These are phyloP conservation scores for Gnaphalium uliginosum DNA, from an alignment of 129 eudicot species.

Conservation along the genomic window DNA sequence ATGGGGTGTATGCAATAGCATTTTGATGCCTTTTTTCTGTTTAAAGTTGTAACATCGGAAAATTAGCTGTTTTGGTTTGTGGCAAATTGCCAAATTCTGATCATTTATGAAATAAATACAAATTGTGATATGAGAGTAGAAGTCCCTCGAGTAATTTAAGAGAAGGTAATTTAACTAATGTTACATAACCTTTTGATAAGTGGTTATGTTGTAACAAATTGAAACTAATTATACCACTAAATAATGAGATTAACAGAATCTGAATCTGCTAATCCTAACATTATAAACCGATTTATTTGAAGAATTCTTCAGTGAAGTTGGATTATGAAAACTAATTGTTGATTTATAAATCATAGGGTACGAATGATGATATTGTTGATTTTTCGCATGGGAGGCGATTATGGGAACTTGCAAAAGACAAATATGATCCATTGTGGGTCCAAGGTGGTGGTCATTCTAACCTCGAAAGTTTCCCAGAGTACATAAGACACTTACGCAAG, in stretches of 20 bases:
- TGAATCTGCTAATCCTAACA: neutral
- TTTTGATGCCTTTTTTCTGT: neutral
- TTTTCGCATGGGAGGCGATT: slow-evolving; percentile 84
- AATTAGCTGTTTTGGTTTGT: neutral
- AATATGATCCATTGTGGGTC: slow-evolving; percentile 95
- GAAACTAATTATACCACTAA: neutral
- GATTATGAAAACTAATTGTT: neutral
- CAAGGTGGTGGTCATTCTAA: slow-evolving; percentile 97
- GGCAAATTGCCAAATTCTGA: neutral
- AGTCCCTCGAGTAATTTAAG: neutral
- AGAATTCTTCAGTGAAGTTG: neutral
- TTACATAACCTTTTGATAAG: neutral
- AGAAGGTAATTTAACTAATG: neutral
- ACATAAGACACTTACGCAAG: slow-evolving; percentile 77
- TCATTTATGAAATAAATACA: neutral
- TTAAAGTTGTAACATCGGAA: neutral
- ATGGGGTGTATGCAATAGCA: neutral
- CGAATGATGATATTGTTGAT: slow-evolving; percentile 84
- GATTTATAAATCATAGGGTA: slow-evolving; percentile 53
- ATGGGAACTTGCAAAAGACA: slow-evolving; percentile 94
- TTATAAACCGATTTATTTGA: neutral
- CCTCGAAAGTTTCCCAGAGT: slow-evolving; percentile 89
- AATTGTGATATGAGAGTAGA: neutral
- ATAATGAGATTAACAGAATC: neutral
- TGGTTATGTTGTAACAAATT: neutral